Percentiles rank a stretch among this genome's conserved stretches.
Conservation (phyloP, 2,329 filamentous ascomycete species). For the Phialocephala subalpina region DNA sequence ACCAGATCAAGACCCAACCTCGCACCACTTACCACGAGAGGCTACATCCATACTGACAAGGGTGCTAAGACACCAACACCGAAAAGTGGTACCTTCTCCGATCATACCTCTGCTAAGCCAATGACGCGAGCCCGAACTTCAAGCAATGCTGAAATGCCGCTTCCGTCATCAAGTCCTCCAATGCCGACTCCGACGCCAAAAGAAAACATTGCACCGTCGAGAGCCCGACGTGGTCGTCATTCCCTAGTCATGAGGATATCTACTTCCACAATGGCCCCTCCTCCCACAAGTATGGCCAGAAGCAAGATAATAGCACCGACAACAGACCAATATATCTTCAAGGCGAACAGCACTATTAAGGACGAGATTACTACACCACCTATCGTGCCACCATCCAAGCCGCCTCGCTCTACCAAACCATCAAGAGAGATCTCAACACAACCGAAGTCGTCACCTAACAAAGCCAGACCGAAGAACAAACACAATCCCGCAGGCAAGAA, state of each 20-base stretch:
- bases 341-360: not conserved
- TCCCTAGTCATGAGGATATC: not conserved
- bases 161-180: not conserved
- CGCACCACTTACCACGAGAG: slow-evolving; percentile 7
- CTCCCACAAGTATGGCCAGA: not conserved
- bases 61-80: slow-evolving; percentile 22
- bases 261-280: not conserved
- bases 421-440: not conserved
- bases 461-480: too few species aligned
- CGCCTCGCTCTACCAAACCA: not conserved
- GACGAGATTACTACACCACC: not conserved
- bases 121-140: not conserved
- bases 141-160: not conserved
- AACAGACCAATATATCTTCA: not conserved
- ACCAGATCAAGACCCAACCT: slow-evolving; percentile 10
- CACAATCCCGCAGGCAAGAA: too few species aligned
- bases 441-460: not conserved
- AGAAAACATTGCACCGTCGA: not conserved
- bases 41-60: slow-evolving; percentile 7
- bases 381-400: not conserved
- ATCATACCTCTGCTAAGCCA: not conserved
- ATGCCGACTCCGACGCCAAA: not conserved
- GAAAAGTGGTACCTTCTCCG: slow-evolving; percentile 9
- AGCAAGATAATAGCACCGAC: not conserved
- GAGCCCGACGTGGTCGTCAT: not conserved